phyloP scores from a whole-genome alignment of 2,329 filamentous ascomycete genomes.

The Chaetoscypha palmicola region DNA sequence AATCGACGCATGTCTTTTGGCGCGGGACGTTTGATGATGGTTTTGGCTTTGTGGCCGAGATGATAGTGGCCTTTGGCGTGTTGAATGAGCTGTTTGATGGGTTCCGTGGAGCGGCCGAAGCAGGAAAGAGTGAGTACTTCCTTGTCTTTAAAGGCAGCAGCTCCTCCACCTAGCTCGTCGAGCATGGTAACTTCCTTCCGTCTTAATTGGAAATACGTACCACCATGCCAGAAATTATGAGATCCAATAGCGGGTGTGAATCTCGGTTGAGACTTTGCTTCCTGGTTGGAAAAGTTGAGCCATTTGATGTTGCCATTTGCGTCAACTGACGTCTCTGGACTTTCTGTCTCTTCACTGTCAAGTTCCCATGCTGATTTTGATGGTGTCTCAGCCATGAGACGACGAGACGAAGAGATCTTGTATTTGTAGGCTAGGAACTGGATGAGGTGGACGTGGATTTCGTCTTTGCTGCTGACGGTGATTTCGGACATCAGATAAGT shows the following conservation, averaged over 20 bases:
- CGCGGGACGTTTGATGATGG: conserved; percentile 56
- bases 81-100: conserved; percentile 55
- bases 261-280: conserved; percentile 43
- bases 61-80: conserved; percentile 50
- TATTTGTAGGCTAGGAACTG: conserved; percentile 50
- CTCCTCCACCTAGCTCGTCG: conserved; percentile 38
- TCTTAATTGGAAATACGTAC: conserved; percentile 51
- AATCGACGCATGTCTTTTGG: conserved; percentile 38
- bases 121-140: conserved; percentile 55
- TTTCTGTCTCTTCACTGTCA: conserved; percentile 38
- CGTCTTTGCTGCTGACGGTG: conserved; percentile 47
- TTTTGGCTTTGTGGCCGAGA: conserved; percentile 53
- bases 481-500: conserved; percentile 45
- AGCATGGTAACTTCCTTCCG: conserved; percentile 41
- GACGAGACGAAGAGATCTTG: conserved; percentile 43
- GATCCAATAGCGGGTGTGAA: conserved; percentile 63
- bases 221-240: conserved; percentile 62
- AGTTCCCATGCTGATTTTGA: conserved; percentile 48
- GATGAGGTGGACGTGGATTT: conserved; percentile 53
- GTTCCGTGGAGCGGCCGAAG: conserved; percentile 51
- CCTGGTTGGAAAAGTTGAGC: conserved; percentile 54
- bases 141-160: conserved; percentile 39
- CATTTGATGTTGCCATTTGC: conserved; percentile 36
- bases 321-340: conserved; percentile 37
- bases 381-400: conserved; percentile 49